Evolutionary conservation across 352 stramenopile genomes (phyloP).

Genomic region (Peronospora farinosa): DNA sequence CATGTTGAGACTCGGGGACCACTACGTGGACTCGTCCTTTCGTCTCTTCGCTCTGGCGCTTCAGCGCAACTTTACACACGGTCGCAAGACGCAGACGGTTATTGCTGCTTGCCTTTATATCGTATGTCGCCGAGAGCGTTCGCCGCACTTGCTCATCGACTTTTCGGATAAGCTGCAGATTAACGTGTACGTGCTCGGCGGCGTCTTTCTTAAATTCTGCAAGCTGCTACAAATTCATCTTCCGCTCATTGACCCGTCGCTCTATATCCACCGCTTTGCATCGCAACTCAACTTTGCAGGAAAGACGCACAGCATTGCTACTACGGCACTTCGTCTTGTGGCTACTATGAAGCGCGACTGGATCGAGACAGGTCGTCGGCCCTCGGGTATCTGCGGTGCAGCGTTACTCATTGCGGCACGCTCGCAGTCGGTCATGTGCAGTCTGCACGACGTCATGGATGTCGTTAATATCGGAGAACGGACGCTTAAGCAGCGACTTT

Average conservation of each 20-base stretch:
- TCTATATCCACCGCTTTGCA: conserved; percentile 98
- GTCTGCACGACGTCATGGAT: conserved; percentile 77
- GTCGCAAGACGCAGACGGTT: conserved; percentile 92
- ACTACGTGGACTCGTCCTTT: conserved; percentile 96
- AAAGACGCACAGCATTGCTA: conserved; percentile 89
- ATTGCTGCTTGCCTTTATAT: conserved; percentile 98
- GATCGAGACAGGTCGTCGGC: conserved; percentile 95
- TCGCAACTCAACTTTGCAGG: conserved; percentile 96
- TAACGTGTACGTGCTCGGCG: conserved; percentile 83
- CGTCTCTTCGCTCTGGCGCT: conserved; percentile 94
- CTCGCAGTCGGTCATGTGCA: conserved; percentile 92
- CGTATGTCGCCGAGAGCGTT: conserved; percentile 96
- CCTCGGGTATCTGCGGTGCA: conserved; percentile 95
- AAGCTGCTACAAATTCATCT: conserved; percentile 94
- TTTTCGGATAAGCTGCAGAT: conserved; percentile 98
- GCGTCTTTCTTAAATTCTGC: conserved; percentile 88
- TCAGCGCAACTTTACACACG: conserved; percentile 96
- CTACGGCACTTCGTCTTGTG: conserved; percentile 93
- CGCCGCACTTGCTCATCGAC: conserved; percentile 98
- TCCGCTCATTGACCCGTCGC: conserved; percentile 96
- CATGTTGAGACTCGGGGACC: conserved; percentile 88
- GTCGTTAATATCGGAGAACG: conserved; percentile 95
- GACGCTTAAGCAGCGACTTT: conserved; percentile 93
- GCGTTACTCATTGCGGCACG: conserved; percentile 93
- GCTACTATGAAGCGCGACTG: conserved; percentile 98